Base-by-base conservation (phyloP, 2,329 filamentous ascomycete genomes). In the Neocucurbitaria cava region DNA sequence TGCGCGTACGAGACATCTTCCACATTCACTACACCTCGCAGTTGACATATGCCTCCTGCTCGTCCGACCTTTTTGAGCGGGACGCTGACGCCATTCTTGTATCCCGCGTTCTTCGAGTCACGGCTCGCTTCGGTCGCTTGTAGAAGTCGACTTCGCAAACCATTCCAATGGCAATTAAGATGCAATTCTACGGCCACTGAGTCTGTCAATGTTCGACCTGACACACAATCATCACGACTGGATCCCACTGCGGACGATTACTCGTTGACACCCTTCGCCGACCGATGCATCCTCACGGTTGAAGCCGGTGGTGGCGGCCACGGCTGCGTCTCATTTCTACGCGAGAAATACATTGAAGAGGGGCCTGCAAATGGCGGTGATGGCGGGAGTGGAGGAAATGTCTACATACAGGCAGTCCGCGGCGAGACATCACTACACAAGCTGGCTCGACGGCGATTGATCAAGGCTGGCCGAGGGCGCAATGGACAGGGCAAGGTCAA, bases 331-430 rank as follows among this genome's bases (percentile, higher is more conserved):
- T 95, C 95, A 0, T 99, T 98, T 73, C 79, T 96, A 39, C 89
- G 94, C 18, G 95, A 99, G 69, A 94, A 94, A 59, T 98, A 90
- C 76, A 83, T 97, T 26, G 86, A 88, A 40, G 88, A 96, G 61
- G 95, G 95, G 0, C 95, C 95, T 10, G 87, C 95, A 9, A 98
- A 99, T 75, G 95, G 95, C 44, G 95, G 95, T 55, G 92, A 99
- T 72, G 95, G 95, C 38, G 95, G 95, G 4, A 89, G 87, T 51
- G 95, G 95, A 58, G 95, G 95, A 35, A 96, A 90, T 67, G 82
- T 99, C 62, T 98, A 96, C 75, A 96, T 99, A 53, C 94, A 98
- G 77, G 93, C 95, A 7, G 87, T 96, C 1, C 87, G 90, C 49
- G 92, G 92, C 54, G 90, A 98, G 76, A 98, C 92, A 0, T 96